Evolutionary conservation across 768 basidiomycete genomes (phyloP).

Genomic region (Leccinellum albellum): DNA sequence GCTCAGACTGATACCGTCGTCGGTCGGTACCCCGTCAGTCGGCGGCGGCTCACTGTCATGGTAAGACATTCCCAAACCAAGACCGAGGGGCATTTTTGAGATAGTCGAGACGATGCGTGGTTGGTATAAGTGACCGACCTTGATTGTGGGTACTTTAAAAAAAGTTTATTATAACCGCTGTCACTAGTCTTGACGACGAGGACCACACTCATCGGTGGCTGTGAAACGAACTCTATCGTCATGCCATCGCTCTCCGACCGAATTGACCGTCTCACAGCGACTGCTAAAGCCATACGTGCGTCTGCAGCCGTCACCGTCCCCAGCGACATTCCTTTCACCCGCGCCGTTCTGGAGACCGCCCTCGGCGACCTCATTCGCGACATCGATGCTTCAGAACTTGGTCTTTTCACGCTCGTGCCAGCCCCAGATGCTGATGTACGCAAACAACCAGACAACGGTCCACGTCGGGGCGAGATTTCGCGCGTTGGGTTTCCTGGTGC

Average conservation of each 20-base stretch:
- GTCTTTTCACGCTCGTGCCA: slow-evolving; percentile 62
- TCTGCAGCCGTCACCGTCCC: slow-evolving; percentile 37
- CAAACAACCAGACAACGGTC: slow-evolving; percentile 23
- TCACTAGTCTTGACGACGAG: slow-evolving; percentile 2
- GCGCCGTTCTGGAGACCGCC: slow-evolving; percentile 57
- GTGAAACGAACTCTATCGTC: slow-evolving; percentile 4
- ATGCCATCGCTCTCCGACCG: slow-evolving; percentile 63
- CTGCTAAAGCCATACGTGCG: slow-evolving; percentile 48
- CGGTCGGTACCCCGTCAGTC: neutral
- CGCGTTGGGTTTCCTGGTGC: slow-evolving; percentile 68
- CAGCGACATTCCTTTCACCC: slow-evolving; percentile 46
- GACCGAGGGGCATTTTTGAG: slow-evolving; percentile 22
- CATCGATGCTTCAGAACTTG: slow-evolving; percentile 71
- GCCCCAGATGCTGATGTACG: slow-evolving; percentile 31
- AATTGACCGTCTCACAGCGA: slow-evolving; percentile 59
- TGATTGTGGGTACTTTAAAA: neutral
- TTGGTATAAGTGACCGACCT: slow-evolving; percentile 20
- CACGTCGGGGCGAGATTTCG: slow-evolving; percentile 43
- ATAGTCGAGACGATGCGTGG: neutral
- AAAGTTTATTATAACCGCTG: slow-evolving; percentile 3
- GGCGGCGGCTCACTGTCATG: slow-evolving; percentile 22
- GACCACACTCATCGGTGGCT: slow-evolving; percentile 14
- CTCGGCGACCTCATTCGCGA: slow-evolving; percentile 80
- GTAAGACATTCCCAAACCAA: slow-evolving; percentile 15
- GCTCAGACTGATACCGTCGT: slow-evolving; percentile 1